Conservation (phyloP, 768 basidiomycete species). For the Suillus placidus region DNA sequence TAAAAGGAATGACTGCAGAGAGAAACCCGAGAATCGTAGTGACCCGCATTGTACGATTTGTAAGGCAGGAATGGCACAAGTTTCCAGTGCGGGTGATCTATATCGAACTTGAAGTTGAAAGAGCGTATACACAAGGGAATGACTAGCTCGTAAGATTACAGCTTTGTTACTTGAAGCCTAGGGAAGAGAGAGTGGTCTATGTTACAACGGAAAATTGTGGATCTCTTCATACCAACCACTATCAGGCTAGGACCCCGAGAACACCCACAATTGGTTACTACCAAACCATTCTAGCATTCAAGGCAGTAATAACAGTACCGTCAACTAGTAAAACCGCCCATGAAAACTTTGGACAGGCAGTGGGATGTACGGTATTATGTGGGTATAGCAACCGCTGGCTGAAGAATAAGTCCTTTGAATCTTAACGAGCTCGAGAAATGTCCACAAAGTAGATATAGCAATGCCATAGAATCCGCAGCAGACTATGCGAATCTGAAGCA, state of each 20-base stretch:
- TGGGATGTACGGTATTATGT: constrained; percentile 14
- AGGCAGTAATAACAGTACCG: constrained; percentile 7
- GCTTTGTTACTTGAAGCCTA: constrained; percentile 13
- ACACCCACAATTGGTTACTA: constrained; percentile 11
- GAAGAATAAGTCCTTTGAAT: constrained; percentile 23
- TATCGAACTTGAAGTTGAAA: constrained; percentile 11
- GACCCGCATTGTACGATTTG: constrained; percentile 20
- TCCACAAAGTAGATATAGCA: constrained; percentile 24
- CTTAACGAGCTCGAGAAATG: constrained; percentile 13
- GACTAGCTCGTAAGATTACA: constrained; percentile 20
- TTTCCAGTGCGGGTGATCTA: constrained; percentile 5
- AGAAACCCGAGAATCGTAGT: constrained; percentile 35
- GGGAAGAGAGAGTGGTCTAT: background rate
- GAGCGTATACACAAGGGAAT: constrained; percentile 25
- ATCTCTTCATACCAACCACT: constrained; percentile 3
- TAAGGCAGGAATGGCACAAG: background rate
- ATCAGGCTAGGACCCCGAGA: constrained; percentile 5
- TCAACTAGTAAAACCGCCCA: background rate
- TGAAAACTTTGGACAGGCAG: background rate
- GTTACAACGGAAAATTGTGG: background rate
- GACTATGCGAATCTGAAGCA: constrained; percentile 5
- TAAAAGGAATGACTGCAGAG: constrained; percentile 39
- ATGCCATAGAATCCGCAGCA: constrained; percentile 14
- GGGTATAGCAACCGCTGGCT: constrained; percentile 29
- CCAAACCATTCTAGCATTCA: constrained; percentile 13